phyloP scores from a whole-genome alignment of 2,329 filamentous ascomycete species.

The Reticulascus tulasneorum region DNA sequence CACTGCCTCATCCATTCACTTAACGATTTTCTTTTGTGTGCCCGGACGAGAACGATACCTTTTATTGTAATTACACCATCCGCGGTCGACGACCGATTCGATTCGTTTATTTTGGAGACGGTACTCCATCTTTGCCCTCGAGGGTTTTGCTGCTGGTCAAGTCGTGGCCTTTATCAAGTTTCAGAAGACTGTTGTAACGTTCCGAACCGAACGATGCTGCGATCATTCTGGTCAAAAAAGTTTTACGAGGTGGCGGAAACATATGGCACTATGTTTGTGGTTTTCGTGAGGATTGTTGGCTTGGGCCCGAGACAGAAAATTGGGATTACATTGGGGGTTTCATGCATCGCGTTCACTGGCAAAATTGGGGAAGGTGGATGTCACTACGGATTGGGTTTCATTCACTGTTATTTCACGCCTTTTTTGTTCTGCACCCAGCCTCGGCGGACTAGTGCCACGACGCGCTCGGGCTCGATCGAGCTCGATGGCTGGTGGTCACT shows the following conservation, averaged over 20 bases:
- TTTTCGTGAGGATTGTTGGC: slow-evolving; percentile 8
- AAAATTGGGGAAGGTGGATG: slow-evolving; percentile 22
- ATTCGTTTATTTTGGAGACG: no score
- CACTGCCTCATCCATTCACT: no score
- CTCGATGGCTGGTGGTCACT: slow-evolving; percentile 1
- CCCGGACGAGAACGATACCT: no score
- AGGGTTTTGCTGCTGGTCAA: not conserved
- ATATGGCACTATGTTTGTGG: slow-evolving; percentile 20
- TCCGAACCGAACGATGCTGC: not conserved
- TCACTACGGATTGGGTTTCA: slow-evolving; percentile 17
- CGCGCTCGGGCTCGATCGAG: slow-evolving; percentile 8
- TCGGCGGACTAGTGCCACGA: no score
- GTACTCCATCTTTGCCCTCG: no score
- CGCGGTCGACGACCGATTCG: no score
- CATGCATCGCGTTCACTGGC: slow-evolving; percentile 35
- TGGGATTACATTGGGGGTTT: slow-evolving; percentile 27
- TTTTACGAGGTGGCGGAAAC: slow-evolving; percentile 2
- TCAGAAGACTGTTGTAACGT: not conserved
- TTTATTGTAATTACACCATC: no score
- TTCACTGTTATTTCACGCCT: slow-evolving; percentile 6
- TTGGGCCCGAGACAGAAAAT: slow-evolving; percentile 21
- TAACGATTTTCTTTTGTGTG: no score
- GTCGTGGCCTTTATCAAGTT: not conserved
- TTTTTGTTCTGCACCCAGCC: slow-evolving; percentile 4
- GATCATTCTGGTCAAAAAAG: not conserved